Percentiles rank a stretch among this genome's conserved stretches.
phyloP scores from a whole-genome alignment of 2,329 filamentous ascomycete genomes.

The Pyrenophora seminiperda region DNA sequence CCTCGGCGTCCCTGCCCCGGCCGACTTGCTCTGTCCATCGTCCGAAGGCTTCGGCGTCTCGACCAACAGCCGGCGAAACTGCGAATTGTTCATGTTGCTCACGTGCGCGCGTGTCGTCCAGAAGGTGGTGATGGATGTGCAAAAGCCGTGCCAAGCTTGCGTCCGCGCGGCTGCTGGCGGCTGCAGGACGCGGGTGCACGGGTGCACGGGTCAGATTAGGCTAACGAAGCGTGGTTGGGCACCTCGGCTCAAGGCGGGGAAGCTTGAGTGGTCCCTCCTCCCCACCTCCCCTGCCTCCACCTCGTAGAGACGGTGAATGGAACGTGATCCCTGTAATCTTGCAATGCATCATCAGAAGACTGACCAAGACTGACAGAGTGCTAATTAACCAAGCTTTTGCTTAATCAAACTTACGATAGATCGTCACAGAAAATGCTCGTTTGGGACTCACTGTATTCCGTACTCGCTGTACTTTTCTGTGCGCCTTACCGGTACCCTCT shows the following conservation, averaged over 20 bases:
- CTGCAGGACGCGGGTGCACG: conserved; percentile 6
- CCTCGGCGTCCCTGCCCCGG: conserved; percentile 38
- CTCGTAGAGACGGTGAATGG: no score
- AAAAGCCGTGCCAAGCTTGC: conserved; percentile 15
- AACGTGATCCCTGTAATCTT: not conserved
- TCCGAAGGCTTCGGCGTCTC: conserved; percentile 53
- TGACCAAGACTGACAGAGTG: not conserved
- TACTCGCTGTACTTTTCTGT: no score
- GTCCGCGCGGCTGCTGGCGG: not conserved
- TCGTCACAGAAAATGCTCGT: not conserved
- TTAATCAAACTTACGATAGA: conserved; percentile 1
- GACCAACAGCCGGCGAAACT: conserved; percentile 78
- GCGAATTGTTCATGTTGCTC: conserved; percentile 83
- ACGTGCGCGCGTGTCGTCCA: conserved; percentile 1
- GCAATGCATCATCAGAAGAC: conserved; percentile 5
- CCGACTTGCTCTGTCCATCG: conserved; percentile 32
- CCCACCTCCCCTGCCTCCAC: no score
- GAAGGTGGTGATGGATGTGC: conserved; percentile 1
- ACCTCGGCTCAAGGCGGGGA: conserved; percentile 15
- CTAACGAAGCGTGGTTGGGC: conserved; percentile 5
- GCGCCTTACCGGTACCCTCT: not conserved
- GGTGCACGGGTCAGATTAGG: not conserved
- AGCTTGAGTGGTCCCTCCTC: not conserved
- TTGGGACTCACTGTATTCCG: not conserved
- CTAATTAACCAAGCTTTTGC: not conserved